These are phyloP conservation scores for Neonectria neomacrospora DNA, from an alignment of 2,329 filamentous ascomycete species.

Conservation along the genomic window DNA sequence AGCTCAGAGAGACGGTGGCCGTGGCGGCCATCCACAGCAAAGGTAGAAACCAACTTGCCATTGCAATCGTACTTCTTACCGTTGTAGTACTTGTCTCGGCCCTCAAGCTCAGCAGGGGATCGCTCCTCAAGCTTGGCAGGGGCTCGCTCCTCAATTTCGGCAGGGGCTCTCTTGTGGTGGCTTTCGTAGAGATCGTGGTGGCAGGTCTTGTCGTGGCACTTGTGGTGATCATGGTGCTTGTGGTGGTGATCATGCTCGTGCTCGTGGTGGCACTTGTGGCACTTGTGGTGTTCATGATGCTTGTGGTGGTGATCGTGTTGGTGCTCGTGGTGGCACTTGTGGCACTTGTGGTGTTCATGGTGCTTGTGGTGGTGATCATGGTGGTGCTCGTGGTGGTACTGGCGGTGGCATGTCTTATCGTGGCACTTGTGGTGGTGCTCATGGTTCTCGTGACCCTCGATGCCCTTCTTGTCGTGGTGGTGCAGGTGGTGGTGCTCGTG, in stretches of 20 bases:
- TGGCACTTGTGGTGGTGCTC: not conserved
- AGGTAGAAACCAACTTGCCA: conserved; percentile 28
- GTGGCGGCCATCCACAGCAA: conserved; percentile 20
- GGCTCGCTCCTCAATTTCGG: not conserved
- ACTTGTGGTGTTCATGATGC: not conserved
- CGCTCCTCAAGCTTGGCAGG: not conserved
- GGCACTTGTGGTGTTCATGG: too few relatives aligned
- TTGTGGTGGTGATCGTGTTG: not conserved
- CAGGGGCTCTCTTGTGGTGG: not conserved
- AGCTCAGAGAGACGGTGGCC: conserved; percentile 26
- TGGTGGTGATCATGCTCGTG: not conserved
- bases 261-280: not conserved
- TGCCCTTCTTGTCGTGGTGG: not conserved
- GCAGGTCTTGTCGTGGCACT: not conserved
- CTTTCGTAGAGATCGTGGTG: not conserved
- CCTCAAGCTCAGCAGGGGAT: not conserved
- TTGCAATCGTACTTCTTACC: conserved; percentile 27
- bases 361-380: not conserved
- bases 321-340: not conserved
- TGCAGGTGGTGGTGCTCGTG: not conserved
- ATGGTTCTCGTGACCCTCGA: not conserved
- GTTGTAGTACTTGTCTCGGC: conserved; percentile 36
- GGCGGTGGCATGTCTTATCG: too few relatives aligned
- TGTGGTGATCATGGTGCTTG: not conserved
- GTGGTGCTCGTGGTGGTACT: not conserved